Evolutionary conservation across 306 rosid species (phyloP), one percentile per base, ranked within the genome.

Genomic region (Coriaria nepalensis): DNA sequence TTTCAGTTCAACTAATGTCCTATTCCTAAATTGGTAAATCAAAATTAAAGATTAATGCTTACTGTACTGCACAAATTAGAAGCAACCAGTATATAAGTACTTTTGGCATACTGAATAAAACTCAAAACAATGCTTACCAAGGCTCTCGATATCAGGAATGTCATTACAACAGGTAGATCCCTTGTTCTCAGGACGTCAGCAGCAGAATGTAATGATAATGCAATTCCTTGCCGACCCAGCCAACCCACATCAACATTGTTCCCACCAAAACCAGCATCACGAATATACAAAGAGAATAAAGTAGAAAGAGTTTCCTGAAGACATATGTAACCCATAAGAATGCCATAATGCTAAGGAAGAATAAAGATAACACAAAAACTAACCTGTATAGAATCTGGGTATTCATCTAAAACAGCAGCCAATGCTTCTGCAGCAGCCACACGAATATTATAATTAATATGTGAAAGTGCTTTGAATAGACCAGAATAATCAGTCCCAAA

Each of bases 201-300:
- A 45, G 95, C 77, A 50, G 94, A 73, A 60, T 79, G 80, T 56
- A 85, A 65, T 33, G 98, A 84, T 50, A 85, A 69, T 42, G 95
- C 95, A 62, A 90, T 75, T 62, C 98, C 98, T 82, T 90, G 98
- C 60, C 98, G 65, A 42, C 98, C 87, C 56, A 90, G 68, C 98
- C 98, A 90, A 65, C 79, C 78, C 62, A 81, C 80, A 71, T 85
- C 95, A 65, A 82, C 53, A 64, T 58, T 69, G 69, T 62, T 73
- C 67, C 62, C 85, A 32, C 73, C 74, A 57, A 62, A 49, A 69
- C 81, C 75, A 57, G 75, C 67, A 71, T 90, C 87, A 62, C 69
- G 77, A 56, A 90, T 81, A 56, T 90, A 90, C 67, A 75, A 61
- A 6, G 95, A 81, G 68, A 90, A 90, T 68, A 90, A 69, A 35